Evolutionary conservation across 352 stramenopile species (phyloP).

Genomic region (Pythium rhizo-oryzae): DNA sequence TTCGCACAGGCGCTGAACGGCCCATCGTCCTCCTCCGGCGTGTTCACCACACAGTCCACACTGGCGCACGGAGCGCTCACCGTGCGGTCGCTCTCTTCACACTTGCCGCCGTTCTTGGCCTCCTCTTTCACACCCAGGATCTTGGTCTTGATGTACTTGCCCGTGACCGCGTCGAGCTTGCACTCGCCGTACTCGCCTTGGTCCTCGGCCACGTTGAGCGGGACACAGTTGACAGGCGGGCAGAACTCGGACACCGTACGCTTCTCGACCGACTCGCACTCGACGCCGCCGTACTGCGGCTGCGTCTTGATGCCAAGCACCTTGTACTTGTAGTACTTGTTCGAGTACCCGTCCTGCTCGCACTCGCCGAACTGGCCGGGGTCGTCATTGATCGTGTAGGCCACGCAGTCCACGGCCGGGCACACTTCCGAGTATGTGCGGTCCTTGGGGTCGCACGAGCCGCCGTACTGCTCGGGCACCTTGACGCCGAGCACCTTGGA

Average conservation of each 20-base stretch:
- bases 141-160: background rate
- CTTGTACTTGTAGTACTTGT: background rate
- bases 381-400: background rate
- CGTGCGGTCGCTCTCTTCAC: background rate
- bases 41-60: slow-evolving; percentile 3
- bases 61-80: background rate
- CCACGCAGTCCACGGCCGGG: background rate
- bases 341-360: background rate
- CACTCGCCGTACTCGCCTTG: background rate
- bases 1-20: background rate
- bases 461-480: background rate
- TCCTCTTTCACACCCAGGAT: background rate
- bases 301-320: background rate
- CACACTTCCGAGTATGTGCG: background rate
- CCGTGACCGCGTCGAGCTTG: background rate
- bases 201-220: background rate
- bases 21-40: background rate
- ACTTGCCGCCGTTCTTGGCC: background rate
- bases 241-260: background rate
- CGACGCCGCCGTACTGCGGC: background rate
- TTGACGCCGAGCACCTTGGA: slow-evolving; percentile 1
- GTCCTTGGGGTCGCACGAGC: background rate
- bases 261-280: background rate
- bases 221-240: background rate
- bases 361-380: background rate